Conservation (phyloP, 2,329 filamentous ascomycete genomes). For the Phialophora expanda region DNA sequence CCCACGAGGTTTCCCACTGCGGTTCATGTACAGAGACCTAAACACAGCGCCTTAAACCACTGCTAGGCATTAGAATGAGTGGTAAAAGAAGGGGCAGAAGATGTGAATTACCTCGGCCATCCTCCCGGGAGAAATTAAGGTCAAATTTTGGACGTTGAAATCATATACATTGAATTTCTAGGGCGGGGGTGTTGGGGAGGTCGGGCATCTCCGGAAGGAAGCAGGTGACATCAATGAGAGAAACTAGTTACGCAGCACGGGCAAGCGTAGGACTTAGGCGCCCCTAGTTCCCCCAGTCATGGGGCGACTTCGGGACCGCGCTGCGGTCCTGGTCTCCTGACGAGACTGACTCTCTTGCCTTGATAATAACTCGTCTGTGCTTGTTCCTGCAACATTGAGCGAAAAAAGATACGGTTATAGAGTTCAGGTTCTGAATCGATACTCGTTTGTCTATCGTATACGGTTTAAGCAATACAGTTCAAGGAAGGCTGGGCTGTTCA, state of each 20-base stretch:
- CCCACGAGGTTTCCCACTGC: conserved; percentile 41
- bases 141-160: background rate
- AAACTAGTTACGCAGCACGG: background rate
- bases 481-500: background rate
- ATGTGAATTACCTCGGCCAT: conserved; percentile 26
- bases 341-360: background rate
- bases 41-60: conserved; percentile 42
- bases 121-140: conserved; percentile 26
- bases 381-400: background rate
- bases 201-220: too few relatives aligned
- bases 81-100: conserved; percentile 3
- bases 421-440: background rate
- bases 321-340: background rate
- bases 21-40: conserved; percentile 35
- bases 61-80: conserved; percentile 7
- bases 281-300: background rate
- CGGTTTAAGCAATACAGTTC: background rate
- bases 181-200: background rate
- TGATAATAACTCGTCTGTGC: background rate
- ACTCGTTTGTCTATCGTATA: conserved; percentile 1
- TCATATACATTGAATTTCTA: background rate
- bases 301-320: too few relatives aligned
- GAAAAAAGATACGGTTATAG: background rate
- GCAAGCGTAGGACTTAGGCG: background rate
- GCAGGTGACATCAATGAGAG: background rate